Evolutionary conservation across 148 eudicot genomes (phyloP), one percentile per base, ranked within the genome.

Genomic region (Spergularia bocconei): DNA sequence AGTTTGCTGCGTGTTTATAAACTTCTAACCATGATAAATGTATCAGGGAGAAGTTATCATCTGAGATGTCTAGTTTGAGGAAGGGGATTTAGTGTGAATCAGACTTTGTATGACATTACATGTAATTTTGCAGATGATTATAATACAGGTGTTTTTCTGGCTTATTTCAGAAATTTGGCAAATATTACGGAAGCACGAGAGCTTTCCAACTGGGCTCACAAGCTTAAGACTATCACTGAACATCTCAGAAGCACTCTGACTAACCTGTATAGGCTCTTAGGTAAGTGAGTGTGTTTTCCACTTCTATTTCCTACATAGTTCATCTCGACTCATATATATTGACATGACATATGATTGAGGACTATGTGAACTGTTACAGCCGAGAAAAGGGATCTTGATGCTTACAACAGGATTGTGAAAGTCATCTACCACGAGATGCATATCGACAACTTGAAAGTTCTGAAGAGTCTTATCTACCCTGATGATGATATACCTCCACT

Each of bases 371-470:
- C 62, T 75, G 23, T 14, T 79, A 70, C 83, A 90, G 95, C 80
- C 2, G 88, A 81, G 29, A 85, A 79, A 76, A 85, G 73, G 63
- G 79, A 80, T 48, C 19, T 54, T 11, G 90, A 86, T 67, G 84
- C 80, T 20, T 86, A 82, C 10, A 79, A 81, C 48, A 57, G 61
- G 58, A 71, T 88, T 51, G 60, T 23, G n/a, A 67, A 68, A 48
- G 69, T 66, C 48, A 66, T 85, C 64, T 81, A 85, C 61, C 78
- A 85, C 5, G 84, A 76, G 55, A 77, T 81, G 67, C 91, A 88
- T 63, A 77, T 85, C 11, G 95, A 90, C 81, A 90, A 90, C 85
- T 86, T 90, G 86, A 82, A 83, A 68, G 86, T 84, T 38, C 81
- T 90, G 54, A 86, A 57, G 72, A 60, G 72, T 1, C 65, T 90